Conservation (phyloP, 345 rosid genomes). For the Brassica juncea region DNA sequence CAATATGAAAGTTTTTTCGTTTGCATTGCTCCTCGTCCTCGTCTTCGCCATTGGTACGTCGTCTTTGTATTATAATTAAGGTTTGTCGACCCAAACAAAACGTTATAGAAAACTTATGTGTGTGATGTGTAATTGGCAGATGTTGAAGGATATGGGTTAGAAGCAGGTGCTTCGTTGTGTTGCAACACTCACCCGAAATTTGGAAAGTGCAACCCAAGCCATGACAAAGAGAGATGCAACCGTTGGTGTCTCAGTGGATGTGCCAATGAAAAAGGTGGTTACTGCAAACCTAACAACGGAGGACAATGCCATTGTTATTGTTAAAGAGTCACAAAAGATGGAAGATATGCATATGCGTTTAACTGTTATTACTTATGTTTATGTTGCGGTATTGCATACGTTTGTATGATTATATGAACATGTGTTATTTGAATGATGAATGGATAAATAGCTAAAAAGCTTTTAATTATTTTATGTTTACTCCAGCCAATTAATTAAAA, state of each 20-base stretch:
- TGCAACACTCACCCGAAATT: conserved; percentile 32
- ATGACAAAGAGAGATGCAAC: conserved; percentile 20
- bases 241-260: conserved; percentile 21
- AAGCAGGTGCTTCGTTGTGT: conserved; percentile 19
- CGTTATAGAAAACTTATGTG: neutral
- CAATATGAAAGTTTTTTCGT: conserved; percentile 10
- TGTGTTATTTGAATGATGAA: neutral
- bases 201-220: conserved; percentile 20
- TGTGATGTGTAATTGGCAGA: neutral
- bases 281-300: neutral
- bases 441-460: neutral
- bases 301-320: conserved; percentile 24
- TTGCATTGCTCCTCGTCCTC: conserved; percentile 21
- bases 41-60: conserved; percentile 4
- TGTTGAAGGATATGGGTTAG: neutral
- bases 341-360: neutral
- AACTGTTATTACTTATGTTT: neutral
- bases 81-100: neutral
- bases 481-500: neutral
- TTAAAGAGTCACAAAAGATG: neutral
- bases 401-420: neutral
- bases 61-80: neutral
- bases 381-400: neutral
- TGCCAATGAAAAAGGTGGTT: conserved; percentile 17
- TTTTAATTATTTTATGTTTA: neutral